A percentile compares a stretch with the other conserved stretches of the same genome.
phyloP scores from a whole-genome alignment of 1,284 basidiomycete genomes.

The Rhodofomes roseus region DNA sequence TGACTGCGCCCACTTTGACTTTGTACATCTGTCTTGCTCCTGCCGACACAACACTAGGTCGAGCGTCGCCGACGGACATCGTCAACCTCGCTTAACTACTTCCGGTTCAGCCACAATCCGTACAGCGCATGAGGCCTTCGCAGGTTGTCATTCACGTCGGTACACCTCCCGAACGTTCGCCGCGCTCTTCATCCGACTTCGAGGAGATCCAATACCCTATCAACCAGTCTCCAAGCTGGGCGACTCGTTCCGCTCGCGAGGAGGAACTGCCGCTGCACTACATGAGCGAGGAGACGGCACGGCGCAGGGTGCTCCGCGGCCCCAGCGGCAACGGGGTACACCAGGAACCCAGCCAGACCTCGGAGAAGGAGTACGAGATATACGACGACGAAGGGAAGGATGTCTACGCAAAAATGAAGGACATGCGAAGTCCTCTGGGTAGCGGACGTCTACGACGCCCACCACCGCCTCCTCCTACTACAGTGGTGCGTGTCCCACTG shows the following conservation, averaged over 20 bases:
- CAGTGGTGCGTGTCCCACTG: constrained; percentile 49
- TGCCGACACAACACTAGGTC: neutral
- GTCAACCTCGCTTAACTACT: neutral
- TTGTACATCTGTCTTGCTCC: neutral
- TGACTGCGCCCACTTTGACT: neutral
- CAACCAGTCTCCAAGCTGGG: constrained; percentile 33
- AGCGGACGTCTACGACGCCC: constrained; percentile 60
- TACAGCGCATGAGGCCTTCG: constrained; percentile 50
- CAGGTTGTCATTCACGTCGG: constrained; percentile 71
- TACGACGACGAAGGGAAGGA: constrained; percentile 73
- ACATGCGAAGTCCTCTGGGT: constrained; percentile 43
- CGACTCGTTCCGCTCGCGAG: constrained; percentile 32
- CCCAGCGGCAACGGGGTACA: constrained; percentile 35
- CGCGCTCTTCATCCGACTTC: constrained; percentile 56
- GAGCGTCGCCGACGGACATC: neutral
- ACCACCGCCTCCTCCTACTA: constrained; percentile 64
- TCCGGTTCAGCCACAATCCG: neutral
- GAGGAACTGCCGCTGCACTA: constrained; percentile 67
- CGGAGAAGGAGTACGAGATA: constrained; percentile 31
- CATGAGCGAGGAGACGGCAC: constrained; percentile 67
- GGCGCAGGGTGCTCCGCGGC: constrained; percentile 51
- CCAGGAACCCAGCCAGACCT: constrained; percentile 30
- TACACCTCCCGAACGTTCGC: constrained; percentile 38
- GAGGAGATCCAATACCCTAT: constrained; percentile 64
- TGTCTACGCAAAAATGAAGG: constrained; percentile 62